phyloP scores from a whole-genome alignment of 2,329 filamentous ascomycete species.

The Aspergillus aculeatus region DNA sequence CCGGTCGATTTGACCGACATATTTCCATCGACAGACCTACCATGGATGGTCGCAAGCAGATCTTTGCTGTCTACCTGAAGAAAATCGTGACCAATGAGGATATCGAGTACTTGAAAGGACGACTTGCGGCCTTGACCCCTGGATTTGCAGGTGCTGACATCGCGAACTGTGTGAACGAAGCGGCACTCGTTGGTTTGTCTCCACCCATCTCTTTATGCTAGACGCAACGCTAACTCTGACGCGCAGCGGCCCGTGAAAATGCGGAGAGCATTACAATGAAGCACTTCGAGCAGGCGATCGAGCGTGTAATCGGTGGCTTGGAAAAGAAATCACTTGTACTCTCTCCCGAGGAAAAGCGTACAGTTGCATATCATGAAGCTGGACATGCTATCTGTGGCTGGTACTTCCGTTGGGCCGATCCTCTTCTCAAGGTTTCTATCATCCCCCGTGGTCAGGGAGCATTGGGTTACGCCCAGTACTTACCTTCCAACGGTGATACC shows the following conservation, averaged over 20 bases:
- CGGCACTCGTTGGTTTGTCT: slow-evolving; percentile 82
- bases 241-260: slow-evolving; percentile 73
- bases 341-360: slow-evolving; percentile 88
- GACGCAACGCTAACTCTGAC: slow-evolving; percentile 40
- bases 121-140: slow-evolving; percentile 86
- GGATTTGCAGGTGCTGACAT: slow-evolving; percentile 98
- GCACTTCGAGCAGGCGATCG: slow-evolving; percentile 96
- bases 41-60: slow-evolving; percentile 94
- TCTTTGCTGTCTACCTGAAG: slow-evolving; percentile 89
- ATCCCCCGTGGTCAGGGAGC: slow-evolving; percentile 94
- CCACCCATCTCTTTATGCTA: neutral
- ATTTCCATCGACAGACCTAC: slow-evolving; percentile 93
- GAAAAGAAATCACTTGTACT: slow-evolving; percentile 97
- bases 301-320: slow-evolving; percentile 91
- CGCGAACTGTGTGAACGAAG: slow-evolving; percentile 97
- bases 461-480: slow-evolving; percentile 92
- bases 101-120: slow-evolving; percentile 79
- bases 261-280: slow-evolving; percentile 79
- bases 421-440: slow-evolving; percentile 96
- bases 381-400: slow-evolving; percentile 98
- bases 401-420: slow-evolving; percentile 96
- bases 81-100: slow-evolving; percentile 95
- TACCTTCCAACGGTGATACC: slow-evolving; percentile 78
- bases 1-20: slow-evolving; percentile 94
- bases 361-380: slow-evolving; percentile 96